A percentile compares a stretch with the other conserved stretches of the same genome.
phyloP scores from a whole-genome alignment of 2,329 filamentous ascomycete species.

The Biscogniauxia mediterranea region DNA sequence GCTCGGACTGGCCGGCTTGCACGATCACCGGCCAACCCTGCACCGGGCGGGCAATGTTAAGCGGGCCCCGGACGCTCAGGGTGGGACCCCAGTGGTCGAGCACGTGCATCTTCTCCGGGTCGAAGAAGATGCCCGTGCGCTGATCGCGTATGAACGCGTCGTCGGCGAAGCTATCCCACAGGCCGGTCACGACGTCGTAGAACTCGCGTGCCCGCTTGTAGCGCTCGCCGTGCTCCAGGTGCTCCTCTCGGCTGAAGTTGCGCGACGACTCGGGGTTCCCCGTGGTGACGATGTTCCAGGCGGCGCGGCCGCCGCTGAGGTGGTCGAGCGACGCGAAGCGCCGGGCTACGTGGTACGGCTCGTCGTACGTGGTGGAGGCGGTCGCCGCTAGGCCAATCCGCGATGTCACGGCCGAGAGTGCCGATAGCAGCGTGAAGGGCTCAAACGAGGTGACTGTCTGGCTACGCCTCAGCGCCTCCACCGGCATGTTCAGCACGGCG shows the following conservation, averaged over 20 bases:
- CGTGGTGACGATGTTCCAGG: constrained; percentile 55
- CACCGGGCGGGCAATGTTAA: constrained; percentile 52
- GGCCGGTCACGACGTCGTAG: constrained; percentile 50
- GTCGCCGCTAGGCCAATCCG: constrained; percentile 53
- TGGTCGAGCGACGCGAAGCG: constrained; percentile 55
- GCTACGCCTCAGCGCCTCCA: constrained; percentile 55
- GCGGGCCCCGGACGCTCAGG: constrained; percentile 44
- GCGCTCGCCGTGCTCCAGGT: constrained; percentile 47
- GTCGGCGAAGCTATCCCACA: constrained; percentile 56
- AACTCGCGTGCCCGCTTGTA: constrained; percentile 53
- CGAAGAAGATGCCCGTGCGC: constrained; percentile 47
- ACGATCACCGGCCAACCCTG: constrained; percentile 57
- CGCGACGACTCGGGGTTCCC: constrained; percentile 51
- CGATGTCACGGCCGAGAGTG: constrained; percentile 46
- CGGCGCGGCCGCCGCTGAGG: constrained; percentile 48
- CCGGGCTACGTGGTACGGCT: constrained; percentile 52
- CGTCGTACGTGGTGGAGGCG: constrained; percentile 53
- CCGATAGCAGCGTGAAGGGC: constrained; percentile 52
- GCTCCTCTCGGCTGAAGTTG: constrained; percentile 51
- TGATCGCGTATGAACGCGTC: constrained; percentile 51
- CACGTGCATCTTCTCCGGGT: constrained; percentile 51
- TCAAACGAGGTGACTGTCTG: constrained; percentile 59
- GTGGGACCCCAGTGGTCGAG: constrained; percentile 50
- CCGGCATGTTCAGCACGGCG: constrained; percentile 54
- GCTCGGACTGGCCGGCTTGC: constrained; percentile 53